Evolutionary conservation across 495 filamentous ascomycete genomes (phyloP).

Genomic region (Cudoniella acicularis): DNA sequence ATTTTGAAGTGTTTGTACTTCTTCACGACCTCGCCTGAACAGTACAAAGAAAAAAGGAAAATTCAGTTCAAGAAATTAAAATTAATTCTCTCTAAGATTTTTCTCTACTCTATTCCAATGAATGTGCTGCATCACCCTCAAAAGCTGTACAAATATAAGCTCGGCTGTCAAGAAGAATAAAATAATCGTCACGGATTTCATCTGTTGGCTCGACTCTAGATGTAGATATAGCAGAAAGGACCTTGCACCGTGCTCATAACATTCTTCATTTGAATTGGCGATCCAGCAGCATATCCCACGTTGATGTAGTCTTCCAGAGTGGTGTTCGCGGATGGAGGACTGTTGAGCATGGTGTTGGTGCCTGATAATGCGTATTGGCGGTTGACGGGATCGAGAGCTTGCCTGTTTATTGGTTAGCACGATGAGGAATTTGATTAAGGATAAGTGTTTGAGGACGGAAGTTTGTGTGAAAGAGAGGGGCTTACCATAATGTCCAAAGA

Average conservation of each 20-base stretch:
- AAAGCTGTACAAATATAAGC: too few species aligned
- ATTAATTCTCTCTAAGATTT: too few species aligned
- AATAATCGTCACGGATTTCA: too few species aligned
- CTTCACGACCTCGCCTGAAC: too few species aligned
- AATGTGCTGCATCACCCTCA: too few species aligned
- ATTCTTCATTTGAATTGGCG: conserved; percentile 34
- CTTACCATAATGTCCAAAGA: conserved; percentile 68
- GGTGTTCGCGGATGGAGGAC: conserved; percentile 35
- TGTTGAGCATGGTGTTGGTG: conserved; percentile 55
- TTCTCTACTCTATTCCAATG: too few species aligned
- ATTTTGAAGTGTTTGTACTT: too few species aligned
- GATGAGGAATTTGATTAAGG: too few species aligned
- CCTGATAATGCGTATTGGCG: conserved; percentile 46
- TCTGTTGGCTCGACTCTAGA: too few species aligned
- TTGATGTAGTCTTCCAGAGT: conserved; percentile 17
- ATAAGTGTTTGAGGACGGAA: neutral
- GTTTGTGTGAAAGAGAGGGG: neutral
- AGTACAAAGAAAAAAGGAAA: too few species aligned
- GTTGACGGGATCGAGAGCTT: conserved; percentile 50
- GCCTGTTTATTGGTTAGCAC: conserved; percentile 36
- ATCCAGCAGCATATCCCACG: conserved; percentile 8
- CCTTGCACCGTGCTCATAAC: conserved; percentile 49
- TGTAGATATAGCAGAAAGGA: conserved; percentile 56
- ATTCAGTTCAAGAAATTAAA: too few species aligned
- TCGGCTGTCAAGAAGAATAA: too few species aligned